A percentile compares a stretch with the other conserved stretches of the same genome.
These are phyloP conservation scores for Tetrapyrgos nigripes DNA, from an alignment of 1,284 basidiomycete species.

Conservation along the genomic window DNA sequence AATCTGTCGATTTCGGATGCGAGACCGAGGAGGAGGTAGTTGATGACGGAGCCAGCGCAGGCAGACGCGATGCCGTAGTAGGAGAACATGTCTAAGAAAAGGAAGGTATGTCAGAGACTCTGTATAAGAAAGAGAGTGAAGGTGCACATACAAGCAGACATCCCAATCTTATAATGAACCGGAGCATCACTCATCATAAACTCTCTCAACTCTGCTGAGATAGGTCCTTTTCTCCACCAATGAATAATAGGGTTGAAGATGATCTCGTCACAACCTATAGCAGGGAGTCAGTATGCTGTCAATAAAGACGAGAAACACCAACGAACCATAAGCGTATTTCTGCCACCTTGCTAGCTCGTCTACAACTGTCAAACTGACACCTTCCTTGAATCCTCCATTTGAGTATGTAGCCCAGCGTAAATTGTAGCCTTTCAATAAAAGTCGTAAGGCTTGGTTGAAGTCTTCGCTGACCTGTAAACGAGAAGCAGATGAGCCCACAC, in stretches of 20 bases:
- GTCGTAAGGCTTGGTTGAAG: conserved; percentile 70
- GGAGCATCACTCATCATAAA: conserved; percentile 82
- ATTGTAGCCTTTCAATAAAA: conserved; percentile 68
- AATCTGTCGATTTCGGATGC: conserved; percentile 71
- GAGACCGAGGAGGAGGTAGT: conserved; percentile 77
- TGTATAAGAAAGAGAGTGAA: not conserved
- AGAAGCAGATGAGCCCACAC: too few relatives aligned
- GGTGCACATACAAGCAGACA: conserved; percentile 43
- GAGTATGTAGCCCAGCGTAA: conserved; percentile 87
- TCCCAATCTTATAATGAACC: conserved; percentile 83
- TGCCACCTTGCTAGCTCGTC: conserved; percentile 87
- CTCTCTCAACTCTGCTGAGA: conserved; percentile 75
- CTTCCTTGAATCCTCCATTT: conserved; percentile 83
- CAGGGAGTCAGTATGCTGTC: not conserved
- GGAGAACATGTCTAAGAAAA: conserved; percentile 59
- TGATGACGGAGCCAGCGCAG: conserved; percentile 66
- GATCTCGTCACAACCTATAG: conserved; percentile 68
- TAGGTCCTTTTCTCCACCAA: conserved; percentile 79
- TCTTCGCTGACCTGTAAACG: conserved; percentile 90
- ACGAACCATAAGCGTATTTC: conserved; percentile 82
- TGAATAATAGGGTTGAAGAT: conserved; percentile 78
- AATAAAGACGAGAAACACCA: conserved; percentile 17
- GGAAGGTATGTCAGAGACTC: not conserved
- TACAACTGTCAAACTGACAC: conserved; percentile 80
- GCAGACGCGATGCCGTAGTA: conserved; percentile 69